Evolutionary conservation across 352 stramenopile species (phyloP), one percentile per base, ranked within the genome.

Genomic region (Pythium guiyangense): DNA sequence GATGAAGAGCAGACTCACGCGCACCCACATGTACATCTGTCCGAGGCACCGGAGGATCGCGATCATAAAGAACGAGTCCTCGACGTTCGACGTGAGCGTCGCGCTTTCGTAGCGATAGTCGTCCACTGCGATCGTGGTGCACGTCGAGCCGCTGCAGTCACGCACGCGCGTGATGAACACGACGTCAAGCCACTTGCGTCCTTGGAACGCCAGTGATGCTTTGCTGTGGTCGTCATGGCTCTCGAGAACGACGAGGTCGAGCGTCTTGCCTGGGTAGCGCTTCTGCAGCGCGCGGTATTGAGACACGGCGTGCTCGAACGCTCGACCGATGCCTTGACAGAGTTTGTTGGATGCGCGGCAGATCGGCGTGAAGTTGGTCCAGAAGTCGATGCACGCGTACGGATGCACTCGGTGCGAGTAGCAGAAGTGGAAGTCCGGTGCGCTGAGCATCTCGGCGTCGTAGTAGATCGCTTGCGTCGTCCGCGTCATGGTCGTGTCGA

Each of bases 391-490:
- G 60, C 57, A 63, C 11, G 57, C 27, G 45, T 49, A 47, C 49
- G 50, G 57, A 15, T 35, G 43, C 22, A 40, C 17, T 1, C 15
- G 29, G 14, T 31, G 22, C 18, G 1, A 17, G 6, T 37, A 34
- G 26, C 54, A 54, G 39, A 60, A 49, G 25, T 48, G 15, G 18
- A 60, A 60, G 1, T 10, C 8, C 11, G 45, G 46, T 12, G 18
- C 31, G 11, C 18, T 26, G 10, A 60, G 46, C 25, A 6, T 26
- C 14, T 46, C n/a, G 8, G 46, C 18, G 17, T 54, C 46, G 39
- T 65, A 62, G 29, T 70, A 61, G 15, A 66, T 50, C 12, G 54
- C 60, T 14, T 64, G 60, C 6, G 14, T 57, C 2, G 57, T 70
- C 0, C 63, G 53, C 6, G 12, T 40, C 14, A 59, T 49, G 15